Percentiles rank a stretch among this genome's conserved stretches.
Evolutionary conservation across 148 eudicot species (phyloP).

Genomic region (Salicornia ramosissima): DNA sequence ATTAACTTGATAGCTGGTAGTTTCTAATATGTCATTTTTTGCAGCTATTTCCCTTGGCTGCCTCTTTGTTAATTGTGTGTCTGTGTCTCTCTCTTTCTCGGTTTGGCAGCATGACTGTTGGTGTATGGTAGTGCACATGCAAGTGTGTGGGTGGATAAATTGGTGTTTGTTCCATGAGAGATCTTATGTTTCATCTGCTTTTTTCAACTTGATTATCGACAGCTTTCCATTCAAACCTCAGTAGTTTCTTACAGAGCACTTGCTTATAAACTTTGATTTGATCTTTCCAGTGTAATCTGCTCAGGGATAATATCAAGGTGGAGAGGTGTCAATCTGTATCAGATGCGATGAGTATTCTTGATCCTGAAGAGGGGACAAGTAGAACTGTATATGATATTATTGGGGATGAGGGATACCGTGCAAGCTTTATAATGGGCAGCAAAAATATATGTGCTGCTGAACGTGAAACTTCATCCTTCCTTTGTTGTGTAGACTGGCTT

Average conservation of each 20-base stretch:
- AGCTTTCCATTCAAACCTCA: neutral
- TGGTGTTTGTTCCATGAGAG: neutral
- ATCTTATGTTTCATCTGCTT: neutral
- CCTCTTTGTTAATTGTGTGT: neutral
- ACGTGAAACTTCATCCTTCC: slow-evolving; percentile 19
- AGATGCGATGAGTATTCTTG: slow-evolving; percentile 23
- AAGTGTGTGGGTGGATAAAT: neutral
- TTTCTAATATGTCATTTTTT: neutral
- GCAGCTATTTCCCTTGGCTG: neutral
- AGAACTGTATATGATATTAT: slow-evolving; percentile 17
- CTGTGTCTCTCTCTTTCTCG: neutral
- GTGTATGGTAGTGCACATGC: neutral
- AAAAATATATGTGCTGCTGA: slow-evolving; percentile 11
- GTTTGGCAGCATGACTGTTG: neutral
- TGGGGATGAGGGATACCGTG: slow-evolving; percentile 22
- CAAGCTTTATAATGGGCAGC: slow-evolving; percentile 16
- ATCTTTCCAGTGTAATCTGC: slow-evolving; percentile 78
- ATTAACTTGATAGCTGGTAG: neutral
- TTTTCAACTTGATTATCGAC: neutral
- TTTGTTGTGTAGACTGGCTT: slow-evolving; percentile 34
- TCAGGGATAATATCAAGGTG: slow-evolving; percentile 79
- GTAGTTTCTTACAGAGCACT: slow-evolving; percentile 20
- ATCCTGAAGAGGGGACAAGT: slow-evolving; percentile 18
- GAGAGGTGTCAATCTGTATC: slow-evolving; percentile 36
- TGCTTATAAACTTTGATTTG: slow-evolving; percentile 76